Conservation (phyloP, 78 protist species). For the Anaeramoeba flamelloides region DNA sequence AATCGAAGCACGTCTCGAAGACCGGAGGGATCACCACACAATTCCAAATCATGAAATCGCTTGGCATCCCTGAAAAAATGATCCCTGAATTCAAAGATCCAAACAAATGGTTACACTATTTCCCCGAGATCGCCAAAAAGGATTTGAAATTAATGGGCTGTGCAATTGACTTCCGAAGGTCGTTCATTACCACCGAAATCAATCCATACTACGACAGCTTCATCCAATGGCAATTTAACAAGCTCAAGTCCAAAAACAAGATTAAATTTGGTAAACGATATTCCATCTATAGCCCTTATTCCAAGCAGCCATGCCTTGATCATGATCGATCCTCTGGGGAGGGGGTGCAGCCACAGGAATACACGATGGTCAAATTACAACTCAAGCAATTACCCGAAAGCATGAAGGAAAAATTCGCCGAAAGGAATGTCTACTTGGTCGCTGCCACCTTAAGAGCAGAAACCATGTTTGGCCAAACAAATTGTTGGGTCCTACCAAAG, state of each 20-base stretch:
- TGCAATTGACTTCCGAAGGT: slow-evolving; percentile 88
- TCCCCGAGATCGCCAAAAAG: slow-evolving; percentile 81
- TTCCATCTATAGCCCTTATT: slow-evolving; percentile 77
- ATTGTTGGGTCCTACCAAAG: slow-evolving; percentile 87
- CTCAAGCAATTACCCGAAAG: slow-evolving; percentile 41
- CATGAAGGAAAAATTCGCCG: slow-evolving; percentile 15
- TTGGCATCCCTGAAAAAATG: slow-evolving; percentile 77
- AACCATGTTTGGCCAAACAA: slow-evolving; percentile 99
- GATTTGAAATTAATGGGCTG: slow-evolving; percentile 74
- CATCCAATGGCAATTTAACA: slow-evolving; percentile 92
- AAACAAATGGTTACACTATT: slow-evolving; percentile 78
- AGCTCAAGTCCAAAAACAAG: slow-evolving; percentile 39
- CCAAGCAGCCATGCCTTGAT: slow-evolving; percentile 96
- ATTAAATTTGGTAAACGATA: slow-evolving; percentile 52
- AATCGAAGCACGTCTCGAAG: slow-evolving; percentile 70
- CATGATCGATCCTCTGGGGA: slow-evolving; percentile 84
- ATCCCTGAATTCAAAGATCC: slow-evolving; percentile 82
- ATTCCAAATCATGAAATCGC: slow-evolving; percentile 70
- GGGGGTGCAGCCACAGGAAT: slow-evolving; percentile 63
- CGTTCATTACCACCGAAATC: slow-evolving; percentile 94
- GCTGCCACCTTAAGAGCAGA: slow-evolving; percentile 99
- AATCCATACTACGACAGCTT: slow-evolving; percentile 97
- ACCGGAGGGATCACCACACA: slow-evolving; percentile 46
- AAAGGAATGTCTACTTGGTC: slow-evolving; percentile 47
- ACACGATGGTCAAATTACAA: slow-evolving; percentile 73